These are phyloP conservation scores for Cenchrus purpureus DNA, from an alignment of 176 grass and related monocot genomes.

Conservation along the genomic window DNA sequence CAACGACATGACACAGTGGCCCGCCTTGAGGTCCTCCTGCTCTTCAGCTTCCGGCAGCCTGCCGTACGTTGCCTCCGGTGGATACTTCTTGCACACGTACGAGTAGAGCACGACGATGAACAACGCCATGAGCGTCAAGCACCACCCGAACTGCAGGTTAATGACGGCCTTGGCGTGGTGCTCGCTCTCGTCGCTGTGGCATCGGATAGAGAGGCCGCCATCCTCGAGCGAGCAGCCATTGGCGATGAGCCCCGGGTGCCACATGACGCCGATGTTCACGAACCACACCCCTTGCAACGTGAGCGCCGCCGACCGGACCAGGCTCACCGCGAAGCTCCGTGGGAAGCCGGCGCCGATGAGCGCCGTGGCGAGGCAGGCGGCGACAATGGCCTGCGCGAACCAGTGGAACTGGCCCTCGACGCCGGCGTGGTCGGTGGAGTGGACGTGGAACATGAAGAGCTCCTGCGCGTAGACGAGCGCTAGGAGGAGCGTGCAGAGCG, in stretches of 20 bases:
- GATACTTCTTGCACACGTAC: too few species aligned
- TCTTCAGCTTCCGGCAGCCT: too few species aligned
- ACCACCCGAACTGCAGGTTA: constrained; percentile 95
- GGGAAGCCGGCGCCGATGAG: constrained; percentile 55
- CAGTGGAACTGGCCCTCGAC: constrained; percentile 86
- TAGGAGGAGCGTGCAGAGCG: constrained; percentile 52
- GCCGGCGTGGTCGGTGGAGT: constrained; percentile 86
- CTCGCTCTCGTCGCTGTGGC: constrained; percentile 59
- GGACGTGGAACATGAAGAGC: constrained; percentile 81
- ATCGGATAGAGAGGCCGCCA: constrained; percentile 67
- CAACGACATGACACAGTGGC: too few species aligned
- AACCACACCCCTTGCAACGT: constrained; percentile 84
- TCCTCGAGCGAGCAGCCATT: constrained; percentile 82
- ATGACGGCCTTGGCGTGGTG: constrained; percentile 74
- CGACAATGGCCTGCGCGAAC: constrained; percentile 79
- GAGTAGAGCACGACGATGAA: constrained; percentile 42
- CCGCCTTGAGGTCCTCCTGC: too few species aligned
- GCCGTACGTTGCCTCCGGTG: too few species aligned
- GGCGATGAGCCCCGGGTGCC: constrained; percentile 65
- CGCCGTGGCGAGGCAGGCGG: constrained; percentile 60
- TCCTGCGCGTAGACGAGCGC: constrained; percentile 69
- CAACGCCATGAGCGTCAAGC: constrained; percentile 51
- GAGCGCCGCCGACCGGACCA: constrained; percentile 68
- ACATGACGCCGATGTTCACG: constrained; percentile 80
- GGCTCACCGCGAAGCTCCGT: constrained; percentile 65